Evolutionary conservation across 2,329 filamentous ascomycete genomes (phyloP), one percentile per base, ranked within the genome.

Genomic region (Erysiphe pulchra): DNA sequence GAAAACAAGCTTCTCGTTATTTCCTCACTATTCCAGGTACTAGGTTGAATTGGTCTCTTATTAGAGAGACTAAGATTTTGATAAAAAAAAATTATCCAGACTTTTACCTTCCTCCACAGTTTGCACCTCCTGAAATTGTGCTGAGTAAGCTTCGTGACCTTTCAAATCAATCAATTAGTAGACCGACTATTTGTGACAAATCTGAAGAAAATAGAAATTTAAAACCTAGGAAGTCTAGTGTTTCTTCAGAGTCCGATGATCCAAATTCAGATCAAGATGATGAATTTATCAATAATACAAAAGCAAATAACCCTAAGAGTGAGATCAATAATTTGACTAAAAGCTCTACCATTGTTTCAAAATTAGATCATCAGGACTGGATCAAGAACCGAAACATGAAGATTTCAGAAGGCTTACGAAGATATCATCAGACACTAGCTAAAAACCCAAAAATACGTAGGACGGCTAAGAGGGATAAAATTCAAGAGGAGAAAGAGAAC

Each of bases 81-180:
- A 52, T 57, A 18, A 46, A 50, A 45, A 45, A 47, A 20, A 42
- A 42, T 4, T 45, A 52, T 39, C 56, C 57, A n/a, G 45, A 46
- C 13, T 49, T 47, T 42, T 57, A 58, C 47, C 42, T 56, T 18
- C 56, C 57, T 14, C 43, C 49, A 7, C 40, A 47, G n/a, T 52
- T 55, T 46, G 45, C 49, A n/a, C 54, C 55, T 38, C 47, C 52
- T 13, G 47, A 48, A 17, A 41, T 32, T 2, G 45, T 56, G 28
- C 45, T 55, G 4, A 40, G 45, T 5, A 51, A 45, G 42, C 40
- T 59, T 13, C 48, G 53, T 14, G 45, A 33, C 11, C 31, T 50
- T 16, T 5, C 16, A 16, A 38, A 16, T 18, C 36, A 16, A 16
- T 18, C 36, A 18, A 38, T 18, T 3, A 38, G 16, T 17, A 38